Percentiles rank a stretch among this genome's conserved stretches.
These are phyloP conservation scores for Acanthamoeba royreba DNA, from an alignment of 208 protist genomes.

Conservation along the genomic window DNA sequence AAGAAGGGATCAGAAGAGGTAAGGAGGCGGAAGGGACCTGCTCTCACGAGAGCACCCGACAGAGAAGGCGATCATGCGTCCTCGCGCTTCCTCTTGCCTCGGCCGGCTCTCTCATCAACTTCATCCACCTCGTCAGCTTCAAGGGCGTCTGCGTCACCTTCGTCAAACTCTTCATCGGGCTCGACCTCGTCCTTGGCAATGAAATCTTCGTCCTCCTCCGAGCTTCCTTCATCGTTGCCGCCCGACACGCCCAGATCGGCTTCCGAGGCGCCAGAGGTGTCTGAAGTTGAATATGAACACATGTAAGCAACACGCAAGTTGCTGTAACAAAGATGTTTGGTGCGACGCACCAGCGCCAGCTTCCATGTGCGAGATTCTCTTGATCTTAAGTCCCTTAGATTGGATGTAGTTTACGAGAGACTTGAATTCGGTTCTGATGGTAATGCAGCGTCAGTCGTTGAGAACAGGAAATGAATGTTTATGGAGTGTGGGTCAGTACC, in stretches of 20 bases:
- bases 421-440: conserved; percentile 7
- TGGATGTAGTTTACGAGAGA: background rate
- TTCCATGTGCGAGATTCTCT: conserved; percentile 14
- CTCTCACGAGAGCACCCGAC: no score
- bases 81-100: conserved; percentile 21
- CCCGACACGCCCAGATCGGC: background rate
- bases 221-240: background rate
- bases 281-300: no score
- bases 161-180: background rate
- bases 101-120: background rate
- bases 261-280: background rate
- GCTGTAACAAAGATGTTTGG: no score
- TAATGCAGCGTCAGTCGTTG: background rate
- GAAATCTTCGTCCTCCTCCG: background rate
- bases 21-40: no score
- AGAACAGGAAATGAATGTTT: background rate
- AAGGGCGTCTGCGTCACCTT: background rate
- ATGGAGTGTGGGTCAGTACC: background rate
- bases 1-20: no score
- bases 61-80: background rate
- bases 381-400: background rate
- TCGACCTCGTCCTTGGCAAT: background rate
- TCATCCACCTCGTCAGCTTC: background rate
- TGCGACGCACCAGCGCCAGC: background rate
- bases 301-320: no score